phyloP scores from a whole-genome alignment of 495 filamentous ascomycete genomes.

The Margaritispora aquatica region DNA sequence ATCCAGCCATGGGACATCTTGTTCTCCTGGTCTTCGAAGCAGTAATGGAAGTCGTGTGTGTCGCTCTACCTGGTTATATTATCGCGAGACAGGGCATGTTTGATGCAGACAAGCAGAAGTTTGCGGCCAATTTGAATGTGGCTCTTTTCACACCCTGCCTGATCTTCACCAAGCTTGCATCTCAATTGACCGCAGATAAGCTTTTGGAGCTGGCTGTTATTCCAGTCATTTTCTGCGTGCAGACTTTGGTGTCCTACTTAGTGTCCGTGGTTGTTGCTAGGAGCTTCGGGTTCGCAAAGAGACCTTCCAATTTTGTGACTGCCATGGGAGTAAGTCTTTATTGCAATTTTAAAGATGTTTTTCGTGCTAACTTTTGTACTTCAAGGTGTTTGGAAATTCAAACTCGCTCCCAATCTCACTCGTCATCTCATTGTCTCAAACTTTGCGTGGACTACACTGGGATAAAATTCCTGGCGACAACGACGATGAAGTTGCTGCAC shows the following conservation, averaged over 20 bases:
- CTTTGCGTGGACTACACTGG: slow-evolving; percentile 89
- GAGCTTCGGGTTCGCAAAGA: slow-evolving; percentile 72
- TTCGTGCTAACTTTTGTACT: slow-evolving; percentile 6
- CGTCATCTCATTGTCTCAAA: slow-evolving; percentile 88
- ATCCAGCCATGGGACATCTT: slow-evolving; percentile 65
- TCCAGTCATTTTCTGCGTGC: slow-evolving; percentile 83
- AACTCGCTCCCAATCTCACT: slow-evolving; percentile 97
- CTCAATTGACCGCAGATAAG: slow-evolving; percentile 86
- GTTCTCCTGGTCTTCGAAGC: slow-evolving; percentile 90
- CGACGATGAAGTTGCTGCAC: slow-evolving; percentile 87
- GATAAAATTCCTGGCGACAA: slow-evolving; percentile 84
- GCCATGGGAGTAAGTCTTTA: slow-evolving; percentile 74
- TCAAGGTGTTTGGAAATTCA: slow-evolving; percentile 87
- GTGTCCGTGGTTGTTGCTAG: slow-evolving; percentile 64
- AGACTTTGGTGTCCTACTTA: slow-evolving; percentile 75
- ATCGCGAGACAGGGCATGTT: slow-evolving; percentile 86
- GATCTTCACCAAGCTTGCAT: slow-evolving; percentile 97
- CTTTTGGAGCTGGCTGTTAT: slow-evolving; percentile 87
- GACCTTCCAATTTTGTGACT: slow-evolving; percentile 85
- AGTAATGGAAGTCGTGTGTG: slow-evolving; percentile 92
- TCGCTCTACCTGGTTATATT: slow-evolving; percentile 92
- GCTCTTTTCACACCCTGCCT: slow-evolving; percentile 93
- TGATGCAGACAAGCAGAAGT: slow-evolving; percentile 89
- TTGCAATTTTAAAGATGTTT: background rate
- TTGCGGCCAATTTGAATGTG: slow-evolving; percentile 91